These are phyloP conservation scores for Xylariales sp. DNA, from an alignment of 2,329 filamentous ascomycete species.

Conservation along the genomic window DNA sequence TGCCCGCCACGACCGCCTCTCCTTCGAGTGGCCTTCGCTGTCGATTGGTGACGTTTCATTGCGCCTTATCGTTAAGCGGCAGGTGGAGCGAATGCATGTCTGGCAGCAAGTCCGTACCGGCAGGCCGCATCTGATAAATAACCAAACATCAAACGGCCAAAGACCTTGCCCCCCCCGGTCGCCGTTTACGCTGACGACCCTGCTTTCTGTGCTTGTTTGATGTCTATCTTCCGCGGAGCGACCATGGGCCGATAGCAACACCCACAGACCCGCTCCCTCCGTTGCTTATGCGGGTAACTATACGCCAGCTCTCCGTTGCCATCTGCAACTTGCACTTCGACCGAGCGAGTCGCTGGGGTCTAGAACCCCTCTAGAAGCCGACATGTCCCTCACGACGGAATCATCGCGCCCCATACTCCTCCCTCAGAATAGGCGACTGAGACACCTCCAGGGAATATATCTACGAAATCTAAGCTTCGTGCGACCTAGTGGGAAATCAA, in stretches of 20 bases:
- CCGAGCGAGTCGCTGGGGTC: no score
- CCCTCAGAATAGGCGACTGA: constrained; percentile 78
- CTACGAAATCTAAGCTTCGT: constrained; percentile 78
- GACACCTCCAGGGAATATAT: constrained; percentile 82
- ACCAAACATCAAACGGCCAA: no score
- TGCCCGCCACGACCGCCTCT: constrained; percentile 5
- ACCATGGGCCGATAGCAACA: neutral
- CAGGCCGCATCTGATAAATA: no score
- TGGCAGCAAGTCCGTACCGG: no score
- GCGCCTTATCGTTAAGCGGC: no score
- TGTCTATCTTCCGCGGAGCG: no score
- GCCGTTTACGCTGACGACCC: no score
- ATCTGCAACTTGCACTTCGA: neutral
- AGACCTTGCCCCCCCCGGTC: no score
- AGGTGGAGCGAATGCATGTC: no score
- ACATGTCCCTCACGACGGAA: constrained; percentile 8
- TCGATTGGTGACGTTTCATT: no score
- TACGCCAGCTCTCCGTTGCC: neutral
- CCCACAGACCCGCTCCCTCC: neutral
- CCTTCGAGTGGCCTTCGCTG: no score
- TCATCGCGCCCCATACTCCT: constrained; percentile 31
- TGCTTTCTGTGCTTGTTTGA: no score
- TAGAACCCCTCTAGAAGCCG: neutral
- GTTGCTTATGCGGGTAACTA: constrained; percentile 3
- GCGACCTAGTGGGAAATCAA: constrained; percentile 53